Percentiles rank a stretch among this genome's conserved stretches.
These are phyloP conservation scores for Isatis tinctoria DNA, from an alignment of 345 rosid species.

Conservation along the genomic window DNA sequence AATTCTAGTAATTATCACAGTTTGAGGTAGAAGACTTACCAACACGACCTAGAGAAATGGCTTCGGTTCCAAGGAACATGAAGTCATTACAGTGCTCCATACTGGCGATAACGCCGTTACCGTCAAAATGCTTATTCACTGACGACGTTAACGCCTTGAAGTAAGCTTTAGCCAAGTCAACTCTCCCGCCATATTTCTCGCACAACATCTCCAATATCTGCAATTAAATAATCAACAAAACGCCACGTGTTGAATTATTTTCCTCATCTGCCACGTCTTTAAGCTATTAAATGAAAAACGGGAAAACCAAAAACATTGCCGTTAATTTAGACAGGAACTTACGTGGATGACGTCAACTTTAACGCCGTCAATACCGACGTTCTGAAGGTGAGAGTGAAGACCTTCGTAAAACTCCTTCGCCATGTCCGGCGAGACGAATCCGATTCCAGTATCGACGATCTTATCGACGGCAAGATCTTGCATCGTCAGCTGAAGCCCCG, in stretches of 20 bases:
- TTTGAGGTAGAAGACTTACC: conserved; percentile 45
- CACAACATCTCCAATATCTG: conserved; percentile 85
- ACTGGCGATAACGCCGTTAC: conserved; percentile 95
- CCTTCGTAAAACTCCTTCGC: conserved; percentile 79
- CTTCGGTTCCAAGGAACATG: conserved; percentile 95
- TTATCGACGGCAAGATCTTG: conserved; percentile 95
- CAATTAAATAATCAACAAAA: not conserved
- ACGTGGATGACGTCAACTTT: conserved; percentile 98
- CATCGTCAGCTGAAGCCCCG: conserved; percentile 73
- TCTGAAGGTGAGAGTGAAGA: conserved; percentile 67
- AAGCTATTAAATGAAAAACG: not conserved
- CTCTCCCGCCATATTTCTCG: conserved; percentile 89
- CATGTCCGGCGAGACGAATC: conserved; percentile 65
- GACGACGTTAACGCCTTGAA: conserved; percentile 74
- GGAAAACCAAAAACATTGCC: not conserved
- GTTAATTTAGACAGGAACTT: conserved; percentile 30
- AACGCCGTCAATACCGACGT: conserved; percentile 87
- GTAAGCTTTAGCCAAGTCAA: conserved; percentile 82
- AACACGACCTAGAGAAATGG: conserved; percentile 94
- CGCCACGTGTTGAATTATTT: not conserved
- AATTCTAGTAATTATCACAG: too few relatives aligned
- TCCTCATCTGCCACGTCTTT: not conserved
- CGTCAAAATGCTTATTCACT: conserved; percentile 76
- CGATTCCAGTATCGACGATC: conserved; percentile 65
- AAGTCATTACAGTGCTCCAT: conserved; percentile 99